Base-by-base conservation (phyloP, 768 basidiomycete genomes). In the Hebeloma cylindrosporum region DNA sequence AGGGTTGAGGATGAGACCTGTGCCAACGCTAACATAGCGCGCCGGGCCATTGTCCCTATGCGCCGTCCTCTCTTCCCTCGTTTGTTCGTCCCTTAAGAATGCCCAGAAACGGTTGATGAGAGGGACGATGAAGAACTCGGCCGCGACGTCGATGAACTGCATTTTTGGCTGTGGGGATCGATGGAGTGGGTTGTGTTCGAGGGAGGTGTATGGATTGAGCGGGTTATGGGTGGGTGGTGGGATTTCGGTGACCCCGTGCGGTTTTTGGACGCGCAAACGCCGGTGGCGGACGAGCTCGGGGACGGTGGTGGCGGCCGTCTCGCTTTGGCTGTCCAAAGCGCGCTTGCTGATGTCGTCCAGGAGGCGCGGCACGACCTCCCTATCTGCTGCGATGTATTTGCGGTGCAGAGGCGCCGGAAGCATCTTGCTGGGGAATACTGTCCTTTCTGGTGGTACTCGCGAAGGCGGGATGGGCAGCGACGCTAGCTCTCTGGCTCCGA, bases 91-190 rank as follows among this genome's bases (percentile, higher is more conserved):
- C 5, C 88, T 80, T 33, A 96, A 78, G 67, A 94, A 91, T n/a
- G 76, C 60, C 93, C 93, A 99, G 66, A 98, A 96, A n/a, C 85
- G 80, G 54, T 93, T 87, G 66, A 97, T 78, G 40, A 98, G 71
- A 0, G 96, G 96, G 47, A 84, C 79, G 39, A 96, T 78, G 68
- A 97, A 98, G 65, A 69, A 83, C 59, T 93, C 91, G 0, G 88
- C 88, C 0, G 93, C 92, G 20, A 98, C 68, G 40, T 79, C 74
- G 14, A 79, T 80, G 58, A 85, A 88, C 2, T 75, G 69, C 5
- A 63, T 67, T 7, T 43, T 51, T 48, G 51, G 49, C 45, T 21
- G 43, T 35, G 36, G 38, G 34, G 33, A 17, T 25, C 10, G 33
- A 14, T 18, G 22, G 9, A 3, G 13, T 2, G 46, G 20, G 17